Evolutionary conservation across 176 grass and related monocot species (phyloP).

Genomic region (Avena sativa): DNA sequence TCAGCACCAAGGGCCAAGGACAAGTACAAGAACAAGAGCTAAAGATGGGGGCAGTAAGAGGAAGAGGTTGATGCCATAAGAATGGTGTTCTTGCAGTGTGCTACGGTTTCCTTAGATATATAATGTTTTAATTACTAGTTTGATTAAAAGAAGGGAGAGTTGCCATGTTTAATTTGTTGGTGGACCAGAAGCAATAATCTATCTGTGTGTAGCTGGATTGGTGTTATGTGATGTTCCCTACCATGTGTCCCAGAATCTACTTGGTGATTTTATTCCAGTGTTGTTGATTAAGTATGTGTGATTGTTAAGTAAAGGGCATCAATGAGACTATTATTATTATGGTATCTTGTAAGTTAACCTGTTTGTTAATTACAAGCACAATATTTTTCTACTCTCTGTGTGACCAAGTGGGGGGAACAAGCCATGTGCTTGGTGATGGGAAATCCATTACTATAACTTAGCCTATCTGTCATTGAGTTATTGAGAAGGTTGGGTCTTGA

Average conservation of each 20-base stretch:
- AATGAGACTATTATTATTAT: slow-evolving; percentile 75
- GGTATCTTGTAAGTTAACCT: slow-evolving; percentile 67
- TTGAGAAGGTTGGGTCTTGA: slow-evolving; percentile 55
- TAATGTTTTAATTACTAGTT: slow-evolving; percentile 66
- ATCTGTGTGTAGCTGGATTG: slow-evolving; percentile 70
- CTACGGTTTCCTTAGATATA: slow-evolving; percentile 71
- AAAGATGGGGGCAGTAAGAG: slow-evolving; percentile 59
- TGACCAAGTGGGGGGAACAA: slow-evolving; percentile 73
- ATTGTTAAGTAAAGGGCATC: slow-evolving; percentile 65
- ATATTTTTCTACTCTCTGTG: slow-evolving; percentile 61
- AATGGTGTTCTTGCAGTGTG: slow-evolving; percentile 64
- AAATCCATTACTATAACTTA: slow-evolving; percentile 68
- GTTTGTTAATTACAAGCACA: slow-evolving; percentile 59
- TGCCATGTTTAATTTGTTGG: slow-evolving; percentile 67
- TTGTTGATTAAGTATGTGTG: slow-evolving; percentile 68
- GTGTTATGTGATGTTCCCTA: slow-evolving; percentile 79
- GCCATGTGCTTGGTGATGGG: slow-evolving; percentile 85
- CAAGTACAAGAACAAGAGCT: slow-evolving; percentile 86
- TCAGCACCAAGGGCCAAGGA: slow-evolving; percentile 93
- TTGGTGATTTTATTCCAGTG: slow-evolving; percentile 78
- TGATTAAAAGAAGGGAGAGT: slow-evolving; percentile 60
- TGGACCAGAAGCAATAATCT: slow-evolving; percentile 80
- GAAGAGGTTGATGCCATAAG: slow-evolving; percentile 52
- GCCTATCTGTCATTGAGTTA: slow-evolving; percentile 72
- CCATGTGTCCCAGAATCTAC: slow-evolving; percentile 71